These are phyloP conservation scores for Corymbia maculata DNA, from an alignment of 345 rosid genomes.

Conservation along the genomic window DNA sequence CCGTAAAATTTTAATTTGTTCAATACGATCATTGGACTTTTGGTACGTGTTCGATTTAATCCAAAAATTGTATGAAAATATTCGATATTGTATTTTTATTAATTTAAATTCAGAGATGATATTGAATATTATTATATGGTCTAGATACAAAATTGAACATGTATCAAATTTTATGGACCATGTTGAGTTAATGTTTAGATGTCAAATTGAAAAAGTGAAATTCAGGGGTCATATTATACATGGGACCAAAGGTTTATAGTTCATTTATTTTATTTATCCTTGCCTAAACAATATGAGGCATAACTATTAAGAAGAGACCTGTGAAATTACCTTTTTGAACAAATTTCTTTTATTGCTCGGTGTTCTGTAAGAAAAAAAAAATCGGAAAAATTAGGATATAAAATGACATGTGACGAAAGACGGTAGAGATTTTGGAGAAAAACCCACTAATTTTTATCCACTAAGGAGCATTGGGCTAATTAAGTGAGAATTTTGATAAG, in stretches of 20 bases:
- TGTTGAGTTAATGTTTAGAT: no score
- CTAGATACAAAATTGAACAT: no score
- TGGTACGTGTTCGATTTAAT: no score
- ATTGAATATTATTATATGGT: no score
- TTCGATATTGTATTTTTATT: no score
- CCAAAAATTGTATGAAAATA: neutral
- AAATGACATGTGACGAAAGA: neutral
- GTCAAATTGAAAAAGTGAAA: accelerated
- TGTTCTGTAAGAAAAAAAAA: neutral
- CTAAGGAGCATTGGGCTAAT: neutral
- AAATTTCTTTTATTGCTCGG: neutral
- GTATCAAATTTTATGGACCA: accelerated
- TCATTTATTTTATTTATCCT: accelerated
- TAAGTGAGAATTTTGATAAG: neutral
- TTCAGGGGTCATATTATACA: no score
- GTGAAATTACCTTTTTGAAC: neutral
- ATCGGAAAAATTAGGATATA: neutral
- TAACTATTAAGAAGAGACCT: neutral
- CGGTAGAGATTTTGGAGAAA: neutral
- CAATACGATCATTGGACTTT: accelerated
- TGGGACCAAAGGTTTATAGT: accelerated
- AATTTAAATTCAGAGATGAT: no score
- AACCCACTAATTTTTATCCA: neutral
- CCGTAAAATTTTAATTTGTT: no score
- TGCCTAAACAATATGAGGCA: neutral